Evolutionary conservation across 805 yeast species (phyloP).

Genomic region (Candida palmyrensis): DNA sequence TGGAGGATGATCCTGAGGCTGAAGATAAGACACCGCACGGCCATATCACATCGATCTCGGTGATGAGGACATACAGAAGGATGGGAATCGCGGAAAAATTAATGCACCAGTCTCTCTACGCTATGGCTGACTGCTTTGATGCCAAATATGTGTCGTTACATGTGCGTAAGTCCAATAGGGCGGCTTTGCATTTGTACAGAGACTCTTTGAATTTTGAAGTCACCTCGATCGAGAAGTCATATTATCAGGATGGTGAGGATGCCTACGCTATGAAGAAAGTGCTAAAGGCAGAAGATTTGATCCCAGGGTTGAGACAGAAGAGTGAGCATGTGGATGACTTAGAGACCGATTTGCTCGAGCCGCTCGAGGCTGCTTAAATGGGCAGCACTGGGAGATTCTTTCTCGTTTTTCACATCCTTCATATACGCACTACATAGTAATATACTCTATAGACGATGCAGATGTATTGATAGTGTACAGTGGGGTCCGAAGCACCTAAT

Average conservation of each 20-base stretch:
- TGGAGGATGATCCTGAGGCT: constrained; percentile 90
- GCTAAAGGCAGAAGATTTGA: constrained; percentile 53
- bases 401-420: too few relatives aligned
- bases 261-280: constrained; percentile 91
- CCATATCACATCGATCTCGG: constrained; percentile 89
- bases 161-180: constrained; percentile 88
- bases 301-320: constrained; percentile 53
- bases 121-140: constrained; percentile 73
- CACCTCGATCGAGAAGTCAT: constrained; percentile 74
- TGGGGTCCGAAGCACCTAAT: constrained; percentile 35
- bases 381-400: too few relatives aligned
- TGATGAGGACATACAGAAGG: constrained; percentile 91
- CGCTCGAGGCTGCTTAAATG: too few relatives aligned
- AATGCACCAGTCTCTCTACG: constrained; percentile 79
- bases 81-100: constrained; percentile 91
- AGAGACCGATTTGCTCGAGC: constrained; percentile 27
- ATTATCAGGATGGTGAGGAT: constrained; percentile 96
- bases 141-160: constrained; percentile 86
- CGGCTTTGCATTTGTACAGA: constrained; percentile 87
- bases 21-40: constrained; percentile 79
- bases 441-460: background rate
- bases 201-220: constrained; percentile 84
- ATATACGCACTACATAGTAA: background rate
- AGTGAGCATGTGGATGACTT: constrained; percentile 53
- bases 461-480: constrained; percentile 2